Percentiles rank a stretch among this genome's conserved stretches.
These are phyloP conservation scores for Alternaria sp. DNA, from an alignment of 2,329 filamentous ascomycete species.

Conservation along the genomic window DNA sequence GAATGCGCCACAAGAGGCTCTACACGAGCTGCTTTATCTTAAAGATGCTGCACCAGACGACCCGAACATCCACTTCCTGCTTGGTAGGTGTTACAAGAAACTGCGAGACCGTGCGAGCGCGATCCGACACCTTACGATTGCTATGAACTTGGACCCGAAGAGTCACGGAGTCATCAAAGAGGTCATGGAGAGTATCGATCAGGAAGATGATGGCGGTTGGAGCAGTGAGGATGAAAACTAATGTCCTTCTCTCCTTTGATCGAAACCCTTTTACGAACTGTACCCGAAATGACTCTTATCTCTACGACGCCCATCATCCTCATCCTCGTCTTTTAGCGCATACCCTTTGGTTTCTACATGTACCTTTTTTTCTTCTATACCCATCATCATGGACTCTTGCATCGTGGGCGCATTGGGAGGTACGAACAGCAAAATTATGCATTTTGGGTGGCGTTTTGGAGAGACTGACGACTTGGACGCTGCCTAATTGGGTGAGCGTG, in stretches of 20 bases:
- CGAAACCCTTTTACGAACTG: not conserved
- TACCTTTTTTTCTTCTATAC: conserved; percentile 5
- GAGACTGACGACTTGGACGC: not conserved
- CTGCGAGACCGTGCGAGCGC: conserved; percentile 72
- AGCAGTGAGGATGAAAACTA: conserved; percentile 47
- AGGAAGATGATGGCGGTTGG: conserved; percentile 64
- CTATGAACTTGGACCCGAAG: conserved; percentile 95
- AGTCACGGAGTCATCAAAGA: conserved; percentile 95
- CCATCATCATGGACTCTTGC: conserved; percentile 7
- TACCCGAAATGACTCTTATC: conserved; percentile 6
- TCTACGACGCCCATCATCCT: conserved; percentile 1
- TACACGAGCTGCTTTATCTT: conserved; percentile 84
- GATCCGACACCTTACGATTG: conserved; percentile 94
- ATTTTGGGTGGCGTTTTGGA: conserved; percentile 1
- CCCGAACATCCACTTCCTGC: conserved; percentile 92
- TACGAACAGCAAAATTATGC: not conserved
- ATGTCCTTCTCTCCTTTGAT: conserved; percentile 3
- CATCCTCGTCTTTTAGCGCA: conserved; percentile 8
- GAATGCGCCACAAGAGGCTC: conserved; percentile 72
- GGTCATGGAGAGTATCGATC: conserved; percentile 90
- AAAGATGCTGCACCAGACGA: conserved; percentile 94
- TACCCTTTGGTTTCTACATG: not conserved
- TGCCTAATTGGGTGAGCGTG: conserved; percentile 3
- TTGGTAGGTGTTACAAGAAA: conserved; percentile 78
- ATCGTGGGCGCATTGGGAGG: conserved; percentile 7